Evolutionary conservation across 495 filamentous ascomycete species (phyloP).

Genomic region (Friedmanniomyces endolithicus): DNA sequence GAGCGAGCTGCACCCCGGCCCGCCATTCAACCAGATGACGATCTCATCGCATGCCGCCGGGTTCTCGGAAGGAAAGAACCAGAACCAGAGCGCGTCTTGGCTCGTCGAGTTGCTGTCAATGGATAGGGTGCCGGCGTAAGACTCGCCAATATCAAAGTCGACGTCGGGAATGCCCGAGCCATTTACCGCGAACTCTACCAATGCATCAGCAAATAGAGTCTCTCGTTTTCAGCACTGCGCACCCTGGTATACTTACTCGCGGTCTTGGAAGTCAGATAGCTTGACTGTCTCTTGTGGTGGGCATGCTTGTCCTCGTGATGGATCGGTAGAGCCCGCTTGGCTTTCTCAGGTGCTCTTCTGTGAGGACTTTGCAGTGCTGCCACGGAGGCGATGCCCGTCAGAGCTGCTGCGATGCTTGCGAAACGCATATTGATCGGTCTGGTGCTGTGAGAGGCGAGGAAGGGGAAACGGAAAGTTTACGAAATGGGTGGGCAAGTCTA

Average conservation of each 20-base stretch:
- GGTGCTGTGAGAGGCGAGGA: not conserved
- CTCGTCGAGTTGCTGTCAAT: slow-evolving; percentile 44
- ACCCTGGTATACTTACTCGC: slow-evolving; percentile 1
- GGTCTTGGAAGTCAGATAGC: slow-evolving; percentile 10
- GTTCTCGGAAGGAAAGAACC: slow-evolving; percentile 59
- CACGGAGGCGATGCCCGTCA: slow-evolving; percentile 6
- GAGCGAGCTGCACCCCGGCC: slow-evolving; percentile 53
- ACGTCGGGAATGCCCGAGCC: slow-evolving; percentile 58
- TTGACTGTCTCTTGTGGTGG: slow-evolving; percentile 9
- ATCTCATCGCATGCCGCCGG: slow-evolving; percentile 46
- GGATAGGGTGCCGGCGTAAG: slow-evolving; percentile 62
- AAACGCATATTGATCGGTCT: not conserved
- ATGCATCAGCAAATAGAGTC: not conserved
- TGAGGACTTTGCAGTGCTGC: slow-evolving; percentile 13
- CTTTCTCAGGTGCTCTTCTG: slow-evolving; percentile 7
- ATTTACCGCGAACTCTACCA: slow-evolving; percentile 49
- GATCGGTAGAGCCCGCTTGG: slow-evolving; percentile 1
- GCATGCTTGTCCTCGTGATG: not conserved
- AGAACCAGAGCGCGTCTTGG: slow-evolving; percentile 54
- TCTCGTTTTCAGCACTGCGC: not conserved
- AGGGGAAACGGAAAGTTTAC: not conserved
- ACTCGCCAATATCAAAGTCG: slow-evolving; percentile 63
- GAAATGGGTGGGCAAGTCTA: not conserved
- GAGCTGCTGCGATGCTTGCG: not conserved
- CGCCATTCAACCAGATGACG: slow-evolving; percentile 46